These are phyloP conservation scores for Syzygium jambos DNA, from an alignment of 345 rosid species.

Conservation along the genomic window DNA sequence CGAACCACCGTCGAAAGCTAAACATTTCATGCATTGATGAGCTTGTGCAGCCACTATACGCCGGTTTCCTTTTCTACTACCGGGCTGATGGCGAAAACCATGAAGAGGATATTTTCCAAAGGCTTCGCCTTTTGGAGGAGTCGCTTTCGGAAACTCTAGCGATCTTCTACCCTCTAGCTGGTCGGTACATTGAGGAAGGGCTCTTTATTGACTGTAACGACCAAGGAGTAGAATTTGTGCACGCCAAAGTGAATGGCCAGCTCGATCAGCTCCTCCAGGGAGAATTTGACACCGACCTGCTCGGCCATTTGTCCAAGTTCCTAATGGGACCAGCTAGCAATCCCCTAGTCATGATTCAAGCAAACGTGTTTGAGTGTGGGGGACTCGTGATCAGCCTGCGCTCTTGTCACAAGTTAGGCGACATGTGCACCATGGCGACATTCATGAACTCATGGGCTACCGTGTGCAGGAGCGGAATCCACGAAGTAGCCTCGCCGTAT, in stretches of 20 bases:
- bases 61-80: not conserved
- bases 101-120: not conserved
- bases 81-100: not conserved
- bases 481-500: not conserved
- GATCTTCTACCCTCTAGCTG: not conserved
- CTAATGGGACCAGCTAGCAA: not conserved
- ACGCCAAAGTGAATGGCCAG: not conserved
- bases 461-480: not conserved
- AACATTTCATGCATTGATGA: not conserved
- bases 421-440: not conserved
- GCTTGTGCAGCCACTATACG: not conserved
- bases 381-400: not conserved
- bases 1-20: not conserved
- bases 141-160: not conserved
- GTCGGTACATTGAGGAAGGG: not conserved
- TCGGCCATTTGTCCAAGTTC: not conserved
- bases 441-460: not conserved
- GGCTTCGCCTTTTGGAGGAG: not conserved
- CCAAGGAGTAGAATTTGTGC: not conserved
- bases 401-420: not conserved
- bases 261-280: not conserved
- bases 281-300: not conserved
- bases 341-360: not conserved
- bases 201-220: not conserved
- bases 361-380: not conserved